phyloP scores from a whole-genome alignment of 2,329 filamentous ascomycete species.

The Zymoseptoria tritici region DNA sequence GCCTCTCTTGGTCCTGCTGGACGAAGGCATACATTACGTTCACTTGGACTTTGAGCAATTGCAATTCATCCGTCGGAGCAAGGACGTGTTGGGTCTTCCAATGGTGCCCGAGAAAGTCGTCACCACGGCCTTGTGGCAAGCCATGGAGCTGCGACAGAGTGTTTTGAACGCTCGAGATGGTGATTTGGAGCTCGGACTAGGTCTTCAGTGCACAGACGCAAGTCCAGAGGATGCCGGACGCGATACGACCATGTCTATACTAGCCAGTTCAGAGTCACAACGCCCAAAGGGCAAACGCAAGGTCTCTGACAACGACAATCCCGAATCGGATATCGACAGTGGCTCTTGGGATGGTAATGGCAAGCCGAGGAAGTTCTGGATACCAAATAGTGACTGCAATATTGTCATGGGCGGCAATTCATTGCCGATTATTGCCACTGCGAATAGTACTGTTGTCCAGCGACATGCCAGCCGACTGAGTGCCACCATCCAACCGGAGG shows the following conservation, averaged over 20 bases:
- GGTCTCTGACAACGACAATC: slow-evolving; percentile 15
- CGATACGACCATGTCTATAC: slow-evolving; percentile 25
- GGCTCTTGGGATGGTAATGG: slow-evolving; percentile 49
- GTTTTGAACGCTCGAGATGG: slow-evolving; percentile 46
- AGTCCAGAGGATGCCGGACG: slow-evolving; percentile 8
- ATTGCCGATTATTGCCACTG: slow-evolving; percentile 45
- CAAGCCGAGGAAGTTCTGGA: slow-evolving; percentile 51
- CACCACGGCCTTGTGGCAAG: slow-evolving; percentile 50
- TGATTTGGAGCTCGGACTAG: slow-evolving; percentile 48
- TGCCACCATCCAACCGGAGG: slow-evolving; percentile 46
- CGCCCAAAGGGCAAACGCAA: slow-evolving; percentile 41
- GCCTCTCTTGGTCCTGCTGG: slow-evolving; percentile 48
- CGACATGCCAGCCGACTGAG: slow-evolving; percentile 43
- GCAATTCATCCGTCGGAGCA: slow-evolving; percentile 45
- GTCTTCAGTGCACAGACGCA: slow-evolving; percentile 34
- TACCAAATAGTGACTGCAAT: slow-evolving; percentile 48
- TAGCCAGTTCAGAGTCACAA: slow-evolving; percentile 13
- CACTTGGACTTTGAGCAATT: slow-evolving; percentile 53
- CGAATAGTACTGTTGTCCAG: slow-evolving; percentile 34
- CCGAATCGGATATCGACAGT: slow-evolving; percentile 30
- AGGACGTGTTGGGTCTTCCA: slow-evolving; percentile 47
- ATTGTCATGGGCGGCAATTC: slow-evolving; percentile 47
- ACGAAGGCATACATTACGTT: slow-evolving; percentile 54
- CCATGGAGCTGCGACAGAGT: slow-evolving; percentile 49
- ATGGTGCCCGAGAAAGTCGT: slow-evolving; percentile 50